Conservation (phyloP, 1,284 basidiomycete species). For the Cryptococcus maquisensis region DNA sequence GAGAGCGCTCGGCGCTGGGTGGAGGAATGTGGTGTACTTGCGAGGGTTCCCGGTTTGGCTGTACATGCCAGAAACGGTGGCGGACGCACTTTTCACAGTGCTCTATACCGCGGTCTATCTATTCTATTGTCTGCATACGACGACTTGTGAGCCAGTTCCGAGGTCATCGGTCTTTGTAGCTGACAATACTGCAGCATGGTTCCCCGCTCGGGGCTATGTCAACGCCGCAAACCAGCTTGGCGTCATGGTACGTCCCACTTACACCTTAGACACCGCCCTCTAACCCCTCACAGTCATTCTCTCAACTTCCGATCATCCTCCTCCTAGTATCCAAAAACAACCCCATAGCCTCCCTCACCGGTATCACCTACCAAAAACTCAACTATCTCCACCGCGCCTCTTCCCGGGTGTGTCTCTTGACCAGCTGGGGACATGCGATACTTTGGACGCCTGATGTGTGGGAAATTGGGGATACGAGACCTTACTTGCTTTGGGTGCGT, state of each 20-base stretch:
- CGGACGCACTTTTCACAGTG: slow-evolving; percentile 22
- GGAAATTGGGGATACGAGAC: slow-evolving; percentile 10
- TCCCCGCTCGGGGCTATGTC: slow-evolving; percentile 7
- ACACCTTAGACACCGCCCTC: no score
- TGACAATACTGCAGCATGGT: slow-evolving; percentile 4
- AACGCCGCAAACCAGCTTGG: slow-evolving; percentile 29
- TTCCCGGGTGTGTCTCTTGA: slow-evolving; percentile 38
- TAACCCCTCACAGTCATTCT: slow-evolving; percentile 29
- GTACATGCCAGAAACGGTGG: slow-evolving; percentile 27
- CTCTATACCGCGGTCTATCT: slow-evolving; percentile 22
- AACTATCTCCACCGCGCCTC: slow-evolving; percentile 50
- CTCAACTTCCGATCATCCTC: slow-evolving; percentile 45
- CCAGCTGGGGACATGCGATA: slow-evolving; percentile 39
- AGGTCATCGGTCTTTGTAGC: neutral
- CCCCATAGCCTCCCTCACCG: slow-evolving; percentile 42
- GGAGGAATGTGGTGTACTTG: slow-evolving; percentile 23
- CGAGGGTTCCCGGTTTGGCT: slow-evolving; percentile 28
- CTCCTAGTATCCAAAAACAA: slow-evolving; percentile 49
- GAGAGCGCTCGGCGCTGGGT: slow-evolving; percentile 7
- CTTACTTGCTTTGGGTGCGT: slow-evolving; percentile 28
- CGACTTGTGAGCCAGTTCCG: slow-evolving; percentile 3
- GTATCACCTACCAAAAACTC: slow-evolving; percentile 50
- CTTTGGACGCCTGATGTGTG: slow-evolving; percentile 27
- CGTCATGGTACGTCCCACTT: slow-evolving; percentile 20
- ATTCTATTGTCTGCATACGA: slow-evolving; percentile 10